A percentile compares a stretch with the other conserved stretches of the same genome.
These are phyloP conservation scores for Cytidiella melzeri DNA, from an alignment of 768 basidiomycete genomes.

Conservation along the genomic window DNA sequence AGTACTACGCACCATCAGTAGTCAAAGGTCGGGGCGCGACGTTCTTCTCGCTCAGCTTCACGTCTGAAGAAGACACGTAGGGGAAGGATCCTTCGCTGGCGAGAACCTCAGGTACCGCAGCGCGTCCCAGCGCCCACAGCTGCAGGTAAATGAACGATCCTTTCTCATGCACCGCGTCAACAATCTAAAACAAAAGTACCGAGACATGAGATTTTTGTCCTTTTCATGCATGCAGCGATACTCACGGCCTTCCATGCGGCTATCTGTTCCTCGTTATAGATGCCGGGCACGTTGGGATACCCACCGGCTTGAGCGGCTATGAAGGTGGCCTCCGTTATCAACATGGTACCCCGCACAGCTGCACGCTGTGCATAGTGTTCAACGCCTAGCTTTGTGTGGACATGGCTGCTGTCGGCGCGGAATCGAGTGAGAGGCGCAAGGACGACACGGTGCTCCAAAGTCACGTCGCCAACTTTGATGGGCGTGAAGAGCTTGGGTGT, in stretches of 20 bases:
- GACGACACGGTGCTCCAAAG: conserved; percentile 42
- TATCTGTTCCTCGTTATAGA: conserved; percentile 53
- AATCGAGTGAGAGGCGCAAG: conserved; percentile 44
- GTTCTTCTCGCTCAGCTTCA: conserved; percentile 13
- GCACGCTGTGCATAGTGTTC: conserved; percentile 42
- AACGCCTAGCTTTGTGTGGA: conserved; percentile 27
- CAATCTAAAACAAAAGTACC: conserved; percentile 30
- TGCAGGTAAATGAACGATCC: conserved; percentile 47
- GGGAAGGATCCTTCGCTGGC: conserved; percentile 28
- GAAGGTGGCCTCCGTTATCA: conserved; percentile 48
- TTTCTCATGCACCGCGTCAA: conserved; percentile 46
- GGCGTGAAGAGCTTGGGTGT: conserved; percentile 37
- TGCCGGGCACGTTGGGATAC: conserved; percentile 44
- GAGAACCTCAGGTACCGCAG: conserved; percentile 28
- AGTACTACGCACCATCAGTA: conserved; percentile 5
- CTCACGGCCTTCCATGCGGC: conserved; percentile 41
- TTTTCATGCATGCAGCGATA: too few species aligned
- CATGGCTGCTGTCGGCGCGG: conserved; percentile 29
- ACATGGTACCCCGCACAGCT: conserved; percentile 39
- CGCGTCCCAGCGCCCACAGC: conserved; percentile 48
- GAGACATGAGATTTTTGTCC: neutral
- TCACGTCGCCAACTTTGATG: conserved; percentile 33
- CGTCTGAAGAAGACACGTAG: conserved; percentile 29
- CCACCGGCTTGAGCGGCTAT: conserved; percentile 44
- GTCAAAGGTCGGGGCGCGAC: conserved; percentile 20